phyloP scores from a whole-genome alignment of 345 rosid genomes.

The Gossypium turneri region DNA sequence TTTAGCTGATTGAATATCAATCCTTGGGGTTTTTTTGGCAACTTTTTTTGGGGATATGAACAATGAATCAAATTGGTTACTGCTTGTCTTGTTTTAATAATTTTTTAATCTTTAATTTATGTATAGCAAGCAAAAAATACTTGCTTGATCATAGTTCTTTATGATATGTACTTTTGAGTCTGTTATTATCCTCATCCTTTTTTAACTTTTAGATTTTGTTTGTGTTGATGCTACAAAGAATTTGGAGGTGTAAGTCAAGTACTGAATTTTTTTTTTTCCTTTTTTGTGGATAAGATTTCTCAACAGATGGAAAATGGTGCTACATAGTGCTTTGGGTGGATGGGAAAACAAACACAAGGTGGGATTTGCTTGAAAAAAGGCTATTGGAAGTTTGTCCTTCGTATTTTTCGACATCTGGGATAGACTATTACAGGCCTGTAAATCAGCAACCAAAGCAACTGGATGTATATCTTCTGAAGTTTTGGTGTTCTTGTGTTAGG shows the following conservation, averaged over 20 bases:
- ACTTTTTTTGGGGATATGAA: neutral
- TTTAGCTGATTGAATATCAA: neutral
- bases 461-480: conserved; percentile 55
- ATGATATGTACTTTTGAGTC: neutral
- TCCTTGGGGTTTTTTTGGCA: neutral
- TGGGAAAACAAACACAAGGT: conserved; percentile 47
- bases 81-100: neutral
- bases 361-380: conserved; percentile 58
- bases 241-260: neutral
- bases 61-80: neutral
- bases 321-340: conserved; percentile 61
- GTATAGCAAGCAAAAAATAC: neutral
- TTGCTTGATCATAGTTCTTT: neutral
- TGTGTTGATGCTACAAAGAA: neutral
- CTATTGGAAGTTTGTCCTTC: conserved; percentile 70
- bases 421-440: conserved; percentile 38
- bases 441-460: conserved; percentile 41
- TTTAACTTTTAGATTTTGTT: neutral
- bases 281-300: conserved; percentile 37
- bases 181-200: neutral
- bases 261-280: neutral
- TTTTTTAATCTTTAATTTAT: neutral
- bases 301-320: conserved; percentile 77
- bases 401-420: conserved; percentile 46
- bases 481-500: conserved; percentile 58